Conservation (phyloP, 129 eudicot genomes). For the Helichrysum umbraculigerum region DNA sequence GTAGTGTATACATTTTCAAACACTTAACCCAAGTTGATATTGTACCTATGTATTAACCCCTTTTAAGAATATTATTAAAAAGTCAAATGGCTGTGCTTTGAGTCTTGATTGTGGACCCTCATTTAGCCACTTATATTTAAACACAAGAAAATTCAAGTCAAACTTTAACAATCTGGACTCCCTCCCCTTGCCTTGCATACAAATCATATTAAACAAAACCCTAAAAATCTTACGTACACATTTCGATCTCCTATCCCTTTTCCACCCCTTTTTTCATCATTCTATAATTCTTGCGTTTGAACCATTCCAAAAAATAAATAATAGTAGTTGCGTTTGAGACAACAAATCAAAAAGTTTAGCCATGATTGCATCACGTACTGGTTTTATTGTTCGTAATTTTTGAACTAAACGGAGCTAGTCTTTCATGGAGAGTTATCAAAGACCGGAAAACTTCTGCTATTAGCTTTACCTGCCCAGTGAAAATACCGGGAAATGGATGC, state of each 20-base stretch:
- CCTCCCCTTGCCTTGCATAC: not conserved
- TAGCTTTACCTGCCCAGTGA: slow-evolving; percentile 11
- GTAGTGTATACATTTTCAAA: too few relatives aligned
- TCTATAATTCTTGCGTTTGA: not conserved
- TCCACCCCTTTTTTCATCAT: slow-evolving; percentile 11
- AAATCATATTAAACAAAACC: slow-evolving; percentile 15
- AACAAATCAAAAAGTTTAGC: slow-evolving; percentile 19
- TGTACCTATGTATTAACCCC: too few relatives aligned
- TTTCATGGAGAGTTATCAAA: slow-evolving; percentile 23
- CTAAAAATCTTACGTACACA: not conserved
- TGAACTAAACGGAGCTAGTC: slow-evolving; percentile 20
- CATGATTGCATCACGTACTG: not conserved
- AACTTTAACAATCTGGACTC: too few relatives aligned
- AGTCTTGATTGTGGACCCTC: too few relatives aligned
- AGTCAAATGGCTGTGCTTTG: too few relatives aligned
- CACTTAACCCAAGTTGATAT: too few relatives aligned
- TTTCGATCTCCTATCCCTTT: not conserved
- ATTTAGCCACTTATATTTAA: too few relatives aligned
- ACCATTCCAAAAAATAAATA: too few relatives aligned
- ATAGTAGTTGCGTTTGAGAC: not conserved
- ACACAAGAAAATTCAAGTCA: too few relatives aligned
- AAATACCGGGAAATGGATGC: slow-evolving; percentile 36
- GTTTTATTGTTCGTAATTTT: slow-evolving; percentile 15
- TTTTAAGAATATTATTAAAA: too few relatives aligned
- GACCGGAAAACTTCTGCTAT: too few relatives aligned